Conservation (phyloP, 1,139 yeast species). For the Casaregolazyma lundiana region DNA sequence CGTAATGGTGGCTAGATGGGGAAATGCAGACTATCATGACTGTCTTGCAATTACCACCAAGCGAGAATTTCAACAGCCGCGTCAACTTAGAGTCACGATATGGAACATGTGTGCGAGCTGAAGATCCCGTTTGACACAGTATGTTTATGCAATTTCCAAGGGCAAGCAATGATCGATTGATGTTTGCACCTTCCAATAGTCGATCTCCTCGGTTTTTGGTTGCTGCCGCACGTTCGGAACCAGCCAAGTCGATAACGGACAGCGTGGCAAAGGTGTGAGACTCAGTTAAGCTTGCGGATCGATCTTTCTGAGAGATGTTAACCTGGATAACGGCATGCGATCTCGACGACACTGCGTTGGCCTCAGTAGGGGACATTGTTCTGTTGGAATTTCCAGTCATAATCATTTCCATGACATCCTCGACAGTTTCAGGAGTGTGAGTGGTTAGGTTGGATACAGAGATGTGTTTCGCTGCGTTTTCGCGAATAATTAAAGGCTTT, state of each 20-base stretch:
- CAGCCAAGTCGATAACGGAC: slow-evolving; percentile 87
- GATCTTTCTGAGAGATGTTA: slow-evolving; percentile 57
- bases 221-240: slow-evolving; percentile 90
- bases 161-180: slow-evolving; percentile 80
- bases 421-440: slow-evolving; percentile 57
- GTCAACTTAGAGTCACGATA: slow-evolving; percentile 88
- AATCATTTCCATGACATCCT: slow-evolving; percentile 79
- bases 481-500: slow-evolving; percentile 58
- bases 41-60: slow-evolving; percentile 94
- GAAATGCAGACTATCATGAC: slow-evolving; percentile 85
- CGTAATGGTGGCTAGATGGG: slow-evolving; percentile 81
- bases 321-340: slow-evolving; percentile 91
- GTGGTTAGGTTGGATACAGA: slow-evolving; percentile 69
- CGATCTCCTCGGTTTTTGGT: slow-evolving; percentile 79
- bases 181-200: slow-evolving; percentile 86
- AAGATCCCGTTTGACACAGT: slow-evolving; percentile 60
- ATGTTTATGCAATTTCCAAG: slow-evolving; percentile 94
- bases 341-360: slow-evolving; percentile 83
- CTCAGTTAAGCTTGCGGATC: slow-evolving; percentile 61
- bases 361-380: slow-evolving; percentile 83
- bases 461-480: slow-evolving; percentile 63
- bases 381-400: slow-evolving; percentile 68
- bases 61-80: slow-evolving; percentile 73
- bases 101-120: slow-evolving; percentile 67
- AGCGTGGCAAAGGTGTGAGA: slow-evolving; percentile 73